Evolutionary conservation across 805 yeast genomes (phyloP), one percentile per base, ranked within the genome.

Genomic region (Candida insectalens): DNA sequence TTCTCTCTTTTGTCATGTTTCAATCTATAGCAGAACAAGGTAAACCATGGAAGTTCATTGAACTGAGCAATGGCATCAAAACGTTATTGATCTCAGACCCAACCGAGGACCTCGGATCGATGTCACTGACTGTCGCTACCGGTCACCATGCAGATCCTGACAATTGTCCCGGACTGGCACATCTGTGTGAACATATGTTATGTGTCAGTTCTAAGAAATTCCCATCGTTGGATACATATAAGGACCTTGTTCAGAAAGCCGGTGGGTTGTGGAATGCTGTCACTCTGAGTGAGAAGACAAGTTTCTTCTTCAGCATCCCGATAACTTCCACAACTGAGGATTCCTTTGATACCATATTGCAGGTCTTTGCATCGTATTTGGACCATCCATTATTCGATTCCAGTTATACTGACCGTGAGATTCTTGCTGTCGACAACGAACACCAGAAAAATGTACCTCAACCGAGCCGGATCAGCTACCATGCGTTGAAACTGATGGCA

Each of bases 81-180:
- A 72, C 74, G 0, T 59, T 89, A 2, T 50, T 92, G 18, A 69
- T 92, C 12, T 83, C 87, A 2, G 96, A 89, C 46, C 78, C 88
- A 1, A 58, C 74, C 0, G 71, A 74, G 12, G 76, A 72, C 29
- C 44, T 66, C 10, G 77, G 82, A 3, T 69, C 92, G 0, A 78
- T 83, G 14, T 75, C 94, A 1, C 46, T 89, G 5, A 71, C 83
- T 25, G 84, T 87, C 2, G 77, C 78, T 3, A 63, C 83, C 1
- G 98, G 98, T 6, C 77, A 95, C 2, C 77, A 76, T 47, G 65
- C 76, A 30, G 96, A 89, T 43, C 89, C 94, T 1, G 62, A 59
- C 5, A 67, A 65, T 4, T 44, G 80, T 2, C 75, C 75, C 0
- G 98, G 98, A 0, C 50, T 89, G 25, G 97, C 97, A 0, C 98